Evolutionary conservation across 352 stramenopile genomes (phyloP).

Genomic region (Phytophthora boehmeriae): DNA sequence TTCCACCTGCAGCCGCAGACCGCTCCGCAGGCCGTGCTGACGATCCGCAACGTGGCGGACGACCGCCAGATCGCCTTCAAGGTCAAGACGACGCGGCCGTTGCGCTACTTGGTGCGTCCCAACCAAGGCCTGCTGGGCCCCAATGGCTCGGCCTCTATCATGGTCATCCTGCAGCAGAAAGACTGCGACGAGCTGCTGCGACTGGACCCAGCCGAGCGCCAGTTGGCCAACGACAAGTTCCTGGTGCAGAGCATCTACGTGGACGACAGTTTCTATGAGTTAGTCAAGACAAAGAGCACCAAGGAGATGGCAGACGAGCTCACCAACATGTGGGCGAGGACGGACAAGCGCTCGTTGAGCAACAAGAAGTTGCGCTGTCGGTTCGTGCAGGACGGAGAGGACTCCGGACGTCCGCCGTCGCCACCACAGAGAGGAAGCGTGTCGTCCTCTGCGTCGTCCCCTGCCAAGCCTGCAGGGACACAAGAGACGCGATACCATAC

Average conservation of each 20-base stretch:
- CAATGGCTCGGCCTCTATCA: slow-evolving; percentile 78
- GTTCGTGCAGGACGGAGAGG: slow-evolving; percentile 68
- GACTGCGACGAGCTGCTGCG: slow-evolving; percentile 88
- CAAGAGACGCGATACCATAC: slow-evolving; percentile 15
- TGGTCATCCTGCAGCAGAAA: slow-evolving; percentile 90
- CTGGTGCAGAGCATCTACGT: slow-evolving; percentile 88
- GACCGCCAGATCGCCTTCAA: slow-evolving; percentile 89
- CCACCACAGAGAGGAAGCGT: slow-evolving; percentile 16
- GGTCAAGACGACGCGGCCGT: slow-evolving; percentile 87
- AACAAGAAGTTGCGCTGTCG: slow-evolving; percentile 92
- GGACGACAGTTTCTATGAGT: slow-evolving; percentile 85
- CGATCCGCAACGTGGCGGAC: slow-evolving; percentile 85
- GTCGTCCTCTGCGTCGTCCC: slow-evolving; percentile 14
- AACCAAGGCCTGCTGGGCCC: slow-evolving; percentile 86
- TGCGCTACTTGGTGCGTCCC: slow-evolving; percentile 90
- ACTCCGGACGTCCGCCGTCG: slow-evolving; percentile 11
- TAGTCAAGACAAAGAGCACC: slow-evolving; percentile 85
- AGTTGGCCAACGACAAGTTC: slow-evolving; percentile 91
- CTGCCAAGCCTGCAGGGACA: slow-evolving; percentile 22
- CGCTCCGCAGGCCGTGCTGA: slow-evolving; percentile 80
- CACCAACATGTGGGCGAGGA: slow-evolving; percentile 84
- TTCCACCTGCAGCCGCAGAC: slow-evolving; percentile 70
- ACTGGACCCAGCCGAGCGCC: slow-evolving; percentile 73
- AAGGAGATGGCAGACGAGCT: slow-evolving; percentile 91
- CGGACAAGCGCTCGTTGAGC: slow-evolving; percentile 77